These are phyloP conservation scores for Cymodocea nodosa DNA, from an alignment of 116 monocot species.

Conservation along the genomic window DNA sequence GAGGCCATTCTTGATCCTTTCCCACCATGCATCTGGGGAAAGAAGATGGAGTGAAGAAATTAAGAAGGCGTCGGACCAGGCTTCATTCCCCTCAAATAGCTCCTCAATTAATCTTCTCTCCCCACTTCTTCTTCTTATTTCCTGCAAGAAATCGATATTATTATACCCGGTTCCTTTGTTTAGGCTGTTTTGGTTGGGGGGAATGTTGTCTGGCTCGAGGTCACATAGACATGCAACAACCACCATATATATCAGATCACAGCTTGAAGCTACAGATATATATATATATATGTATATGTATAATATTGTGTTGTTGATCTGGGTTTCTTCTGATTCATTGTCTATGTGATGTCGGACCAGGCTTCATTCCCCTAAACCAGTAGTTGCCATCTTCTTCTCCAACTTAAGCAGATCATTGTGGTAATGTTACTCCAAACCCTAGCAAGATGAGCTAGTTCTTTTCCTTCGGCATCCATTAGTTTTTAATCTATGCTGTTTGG, in stretches of 20 bases:
- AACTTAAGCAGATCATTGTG: neutral
- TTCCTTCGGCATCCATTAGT: neutral
- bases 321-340: neutral
- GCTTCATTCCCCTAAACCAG: slow-evolving; percentile 75
- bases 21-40: too few relatives aligned
- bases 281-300: too few relatives aligned
- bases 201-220: slow-evolving; percentile 36
- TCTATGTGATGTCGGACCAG: slow-evolving; percentile 46
- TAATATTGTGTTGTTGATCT: neutral
- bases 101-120: too few relatives aligned
- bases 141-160: too few relatives aligned
- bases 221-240: slow-evolving; percentile 6
- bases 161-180: too few relatives aligned
- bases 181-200: slow-evolving; percentile 21
- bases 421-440: neutral
- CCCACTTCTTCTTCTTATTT: neutral
- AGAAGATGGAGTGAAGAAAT: neutral
- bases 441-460: too few relatives aligned
- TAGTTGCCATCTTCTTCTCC: slow-evolving; percentile 15
- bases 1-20: slow-evolving; percentile 1
- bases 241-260: neutral
- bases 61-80: slow-evolving; percentile 9
- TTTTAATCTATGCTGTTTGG: neutral
- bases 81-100: slow-evolving; percentile 10
- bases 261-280: neutral